Base-by-base conservation (phyloP, 805 yeast species). In the Debaryomyces castellii region DNA sequence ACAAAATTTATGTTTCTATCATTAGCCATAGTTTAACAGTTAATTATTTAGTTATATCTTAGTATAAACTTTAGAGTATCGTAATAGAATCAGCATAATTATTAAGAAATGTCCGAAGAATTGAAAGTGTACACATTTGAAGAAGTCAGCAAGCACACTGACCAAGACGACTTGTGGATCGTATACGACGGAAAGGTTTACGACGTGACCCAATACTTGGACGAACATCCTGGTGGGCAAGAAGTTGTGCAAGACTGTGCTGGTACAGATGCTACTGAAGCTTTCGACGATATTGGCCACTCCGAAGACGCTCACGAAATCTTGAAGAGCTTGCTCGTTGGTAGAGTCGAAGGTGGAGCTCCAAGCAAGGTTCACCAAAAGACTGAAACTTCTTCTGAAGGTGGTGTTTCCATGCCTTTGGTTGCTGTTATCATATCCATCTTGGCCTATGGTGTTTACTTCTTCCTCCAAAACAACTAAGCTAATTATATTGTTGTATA, bases 261-360 rank as follows among this genome's bases (percentile, higher is more conserved):
- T 20, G 77, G 77, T 23, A 57, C 61, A 12, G 76, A 72, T 53
- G 74, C 76, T 43, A 73, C 76, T 41, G 76, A 70, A 54, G 76
- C 73, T 2, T 73, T 72, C 51, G 65, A 72, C 54, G 96, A 89
- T 61, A 91, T 94, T 63, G 99, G 99, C 28, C 99, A 94, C 71
- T 89, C 98, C 28, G 97, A 91, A 51, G 97, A 91, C 55, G 98
- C 99, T 34, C 82, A 83, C 56, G 94, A 85, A 57, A 75, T 85
- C 55, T 74, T 94, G 58, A 75, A 70, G 38, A 81, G 78, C 34
- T 71, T 89, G 61, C 73, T 78, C 54, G 78, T 94, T 48, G 99
- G 99, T 53, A 83, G 78, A 43, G 76, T 92, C 43, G 91, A 90
- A 60, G 87, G 83, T 40, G 77, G 78, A 33, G 78, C 80, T 35